phyloP scores from a whole-genome alignment of 306 rosid genomes.

The Citrullus mucosospermus region DNA sequence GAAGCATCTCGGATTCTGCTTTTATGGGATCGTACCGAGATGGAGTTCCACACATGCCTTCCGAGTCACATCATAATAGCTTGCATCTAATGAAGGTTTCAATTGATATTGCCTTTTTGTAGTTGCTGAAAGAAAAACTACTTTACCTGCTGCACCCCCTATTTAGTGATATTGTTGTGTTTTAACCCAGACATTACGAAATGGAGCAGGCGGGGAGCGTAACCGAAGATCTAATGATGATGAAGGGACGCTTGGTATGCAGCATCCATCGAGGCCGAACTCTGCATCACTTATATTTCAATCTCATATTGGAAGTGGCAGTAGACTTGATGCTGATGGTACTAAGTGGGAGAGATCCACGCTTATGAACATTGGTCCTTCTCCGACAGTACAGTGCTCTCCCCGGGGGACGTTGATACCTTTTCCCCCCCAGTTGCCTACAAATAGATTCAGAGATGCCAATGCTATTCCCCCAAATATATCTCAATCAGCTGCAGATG shows the following conservation, averaged over 20 bases:
- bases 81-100: constrained; percentile 76
- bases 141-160: constrained; percentile 4
- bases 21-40: constrained; percentile 69
- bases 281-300: constrained; percentile 51
- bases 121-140: not conserved
- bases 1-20: constrained; percentile 73
- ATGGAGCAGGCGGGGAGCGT: constrained; percentile 51
- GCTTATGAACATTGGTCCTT: constrained; percentile 50
- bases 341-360: constrained; percentile 25
- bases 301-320: constrained; percentile 43
- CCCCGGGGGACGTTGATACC: constrained; percentile 44
- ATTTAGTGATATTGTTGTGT: constrained; percentile 9
- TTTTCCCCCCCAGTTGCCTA: constrained; percentile 27
- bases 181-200: constrained; percentile 11
- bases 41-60: constrained; percentile 43
- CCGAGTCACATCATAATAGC: constrained; percentile 61
- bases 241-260: not conserved
- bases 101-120: not conserved
- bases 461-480: constrained; percentile 60
- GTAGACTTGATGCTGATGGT: constrained; percentile 3
- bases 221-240: constrained; percentile 56
- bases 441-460: constrained; percentile 56
- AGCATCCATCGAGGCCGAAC: constrained; percentile 35
- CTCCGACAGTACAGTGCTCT: constrained; percentile 49
- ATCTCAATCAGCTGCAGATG: constrained; percentile 90